Conservation (phyloP, 2,329 filamentous ascomycete species). For the Fusarium vanettenii region DNA sequence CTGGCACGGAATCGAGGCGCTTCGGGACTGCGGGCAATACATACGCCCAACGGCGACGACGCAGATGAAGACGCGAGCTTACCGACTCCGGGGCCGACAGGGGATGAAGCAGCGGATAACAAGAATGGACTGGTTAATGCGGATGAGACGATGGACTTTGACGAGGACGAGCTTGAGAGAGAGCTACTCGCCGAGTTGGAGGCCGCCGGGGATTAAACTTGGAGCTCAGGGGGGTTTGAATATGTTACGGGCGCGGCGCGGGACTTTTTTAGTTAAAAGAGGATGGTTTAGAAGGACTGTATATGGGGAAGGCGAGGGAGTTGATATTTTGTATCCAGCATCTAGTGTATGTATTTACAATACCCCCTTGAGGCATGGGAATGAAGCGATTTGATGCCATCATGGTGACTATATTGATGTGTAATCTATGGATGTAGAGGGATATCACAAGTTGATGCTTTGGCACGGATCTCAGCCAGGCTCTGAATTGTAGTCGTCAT, state of each 20-base stretch:
- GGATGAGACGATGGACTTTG: conserved; percentile 55
- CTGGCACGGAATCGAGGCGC: conserved; percentile 58
- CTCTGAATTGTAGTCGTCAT: background rate
- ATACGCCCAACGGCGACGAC: conserved; percentile 53
- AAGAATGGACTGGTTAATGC: conserved; percentile 44
- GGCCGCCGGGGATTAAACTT: conserved; percentile 45
- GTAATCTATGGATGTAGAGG: background rate
- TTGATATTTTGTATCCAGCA: conserved; percentile 13
- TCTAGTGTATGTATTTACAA: conserved; percentile 16
- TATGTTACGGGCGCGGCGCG: background rate
- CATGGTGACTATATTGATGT: background rate
- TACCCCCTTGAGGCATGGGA: conserved; percentile 25
- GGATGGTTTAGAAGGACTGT: conserved; percentile 16
- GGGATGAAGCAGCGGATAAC: conserved; percentile 46
- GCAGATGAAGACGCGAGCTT: conserved; percentile 50
- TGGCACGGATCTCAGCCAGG: background rate
- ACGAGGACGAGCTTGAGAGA: conserved; percentile 70
- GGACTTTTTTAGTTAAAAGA: conserved; percentile 14
- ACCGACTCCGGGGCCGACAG: conserved; percentile 54
- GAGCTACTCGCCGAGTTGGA: conserved; percentile 72
- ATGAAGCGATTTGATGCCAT: conserved; percentile 10
- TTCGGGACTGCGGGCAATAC: conserved; percentile 60
- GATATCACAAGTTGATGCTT: background rate
- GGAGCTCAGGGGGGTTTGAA: conserved; percentile 10
- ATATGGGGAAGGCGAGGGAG: conserved; percentile 16